These are phyloP conservation scores for Cyberlindnera xishuangbannaensis DNA, from an alignment of 805 yeast species.

Conservation along the genomic window DNA sequence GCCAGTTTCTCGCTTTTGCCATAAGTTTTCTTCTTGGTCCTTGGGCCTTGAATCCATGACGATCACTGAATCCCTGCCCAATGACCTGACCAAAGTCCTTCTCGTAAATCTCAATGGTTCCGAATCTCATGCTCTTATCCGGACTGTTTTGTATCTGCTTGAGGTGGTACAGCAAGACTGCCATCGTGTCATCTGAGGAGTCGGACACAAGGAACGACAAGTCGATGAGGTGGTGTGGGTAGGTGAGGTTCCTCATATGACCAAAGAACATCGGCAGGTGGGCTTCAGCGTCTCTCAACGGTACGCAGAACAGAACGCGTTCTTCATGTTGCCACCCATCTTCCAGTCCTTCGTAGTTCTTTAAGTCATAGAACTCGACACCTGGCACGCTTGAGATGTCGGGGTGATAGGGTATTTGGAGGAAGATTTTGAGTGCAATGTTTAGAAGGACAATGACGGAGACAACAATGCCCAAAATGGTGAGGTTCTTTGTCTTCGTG, in stretches of 20 bases:
- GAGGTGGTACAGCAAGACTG: slow-evolving; percentile 51
- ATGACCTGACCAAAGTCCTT: slow-evolving; percentile 92
- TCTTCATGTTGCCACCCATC: slow-evolving; percentile 83
- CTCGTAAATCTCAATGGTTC: slow-evolving; percentile 79
- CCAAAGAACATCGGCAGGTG: slow-evolving; percentile 87
- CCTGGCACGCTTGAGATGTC: slow-evolving; percentile 28
- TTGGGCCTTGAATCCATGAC: slow-evolving; percentile 96
- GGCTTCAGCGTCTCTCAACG: slow-evolving; percentile 85
- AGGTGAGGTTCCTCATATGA: slow-evolving; percentile 74
- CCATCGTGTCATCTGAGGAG: slow-evolving; percentile 85
- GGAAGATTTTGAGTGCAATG: slow-evolving; percentile 6
- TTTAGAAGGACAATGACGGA: slow-evolving; percentile 14
- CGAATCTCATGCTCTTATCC: slow-evolving; percentile 60
- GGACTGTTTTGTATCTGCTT: slow-evolving; percentile 60
- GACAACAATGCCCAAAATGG: slow-evolving; percentile 12
- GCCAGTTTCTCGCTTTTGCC: slow-evolving; percentile 97
- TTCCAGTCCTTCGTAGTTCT: slow-evolving; percentile 58
- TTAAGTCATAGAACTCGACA: slow-evolving; percentile 71
- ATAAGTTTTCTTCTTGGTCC: slow-evolving; percentile 92
- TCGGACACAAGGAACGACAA: slow-evolving; percentile 84
- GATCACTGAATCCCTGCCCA: slow-evolving; percentile 89
- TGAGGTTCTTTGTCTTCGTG: slow-evolving; percentile 4
- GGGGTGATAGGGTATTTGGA: slow-evolving; percentile 28
- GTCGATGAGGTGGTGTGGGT: slow-evolving; percentile 85
- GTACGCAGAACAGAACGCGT: slow-evolving; percentile 81